Percentiles rank a stretch among this genome's conserved stretches.
phyloP scores from a whole-genome alignment of 2,329 filamentous ascomycete species.

The Neofusicoccum kwambonambiense region DNA sequence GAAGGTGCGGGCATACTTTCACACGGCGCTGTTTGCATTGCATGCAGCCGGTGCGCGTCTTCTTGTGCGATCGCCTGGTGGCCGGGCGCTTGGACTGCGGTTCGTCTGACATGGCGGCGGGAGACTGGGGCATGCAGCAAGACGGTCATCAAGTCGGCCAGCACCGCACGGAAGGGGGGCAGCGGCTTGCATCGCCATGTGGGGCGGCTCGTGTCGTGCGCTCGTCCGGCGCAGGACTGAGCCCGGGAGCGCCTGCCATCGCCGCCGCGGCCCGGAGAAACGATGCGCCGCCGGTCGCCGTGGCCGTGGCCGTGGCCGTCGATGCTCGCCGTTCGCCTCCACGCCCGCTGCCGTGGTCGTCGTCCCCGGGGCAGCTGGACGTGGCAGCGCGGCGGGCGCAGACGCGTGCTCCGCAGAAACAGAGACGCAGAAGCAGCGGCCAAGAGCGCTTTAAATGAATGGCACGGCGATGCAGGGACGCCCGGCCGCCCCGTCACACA shows the following conservation, averaged over 20 bases:
- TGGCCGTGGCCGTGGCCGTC: no score
- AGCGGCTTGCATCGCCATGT: constrained; percentile 9
- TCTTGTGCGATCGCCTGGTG: constrained; percentile 17
- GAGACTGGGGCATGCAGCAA: neutral
- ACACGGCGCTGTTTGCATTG: constrained; percentile 18
- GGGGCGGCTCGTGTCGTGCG: constrained; percentile 3
- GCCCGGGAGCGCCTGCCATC: neutral
- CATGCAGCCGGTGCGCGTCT: constrained; percentile 17
- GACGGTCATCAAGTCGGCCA: neutral
- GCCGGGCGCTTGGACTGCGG: neutral
- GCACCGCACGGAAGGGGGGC: neutral
- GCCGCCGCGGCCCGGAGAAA: neutral
- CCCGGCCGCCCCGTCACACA: neutral
- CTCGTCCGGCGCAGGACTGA: no score
- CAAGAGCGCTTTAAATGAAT: neutral
- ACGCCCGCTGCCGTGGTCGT: neutral
- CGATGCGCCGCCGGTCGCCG: neutral
- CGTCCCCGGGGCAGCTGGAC: no score
- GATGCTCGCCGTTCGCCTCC: neutral
- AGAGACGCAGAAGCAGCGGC: neutral
- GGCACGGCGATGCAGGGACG: neutral
- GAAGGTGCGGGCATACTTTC: constrained; percentile 8
- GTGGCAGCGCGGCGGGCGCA: neutral
- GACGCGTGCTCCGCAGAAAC: neutral
- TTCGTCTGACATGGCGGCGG: constrained; percentile 11